phyloP scores from a whole-genome alignment of 106 monocot genomes.

The Dioscorea zingiberensis region DNA sequence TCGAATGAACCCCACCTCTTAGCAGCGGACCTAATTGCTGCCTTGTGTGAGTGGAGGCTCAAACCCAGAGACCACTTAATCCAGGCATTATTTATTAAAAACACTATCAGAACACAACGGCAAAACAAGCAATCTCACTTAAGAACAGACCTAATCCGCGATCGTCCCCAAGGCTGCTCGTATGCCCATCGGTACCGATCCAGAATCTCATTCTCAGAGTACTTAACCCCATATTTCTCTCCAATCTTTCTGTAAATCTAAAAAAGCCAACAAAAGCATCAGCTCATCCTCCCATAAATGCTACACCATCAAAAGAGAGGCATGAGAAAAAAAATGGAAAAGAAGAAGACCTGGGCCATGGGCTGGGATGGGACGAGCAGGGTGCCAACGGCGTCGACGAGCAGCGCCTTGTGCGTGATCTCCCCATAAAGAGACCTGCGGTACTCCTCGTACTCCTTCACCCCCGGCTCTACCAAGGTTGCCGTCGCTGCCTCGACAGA shows the following conservation, averaged over 20 bases:
- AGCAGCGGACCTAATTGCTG: no score
- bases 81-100: no score
- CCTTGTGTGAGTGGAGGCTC: no score
- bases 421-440: slow-evolving; percentile 72
- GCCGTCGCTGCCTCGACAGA: slow-evolving; percentile 1
- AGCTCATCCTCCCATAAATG: not conserved
- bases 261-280: not conserved
- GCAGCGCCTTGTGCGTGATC: slow-evolving; percentile 85
- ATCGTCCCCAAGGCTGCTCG: slow-evolving; percentile 89
- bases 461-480: slow-evolving; percentile 28
- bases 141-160: slow-evolving; percentile 60
- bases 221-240: slow-evolving; percentile 89
- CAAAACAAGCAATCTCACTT: no score
- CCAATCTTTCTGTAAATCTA: slow-evolving; percentile 84
- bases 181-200: slow-evolving; percentile 86
- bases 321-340: not conserved
- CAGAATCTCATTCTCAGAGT: slow-evolving; percentile 90
- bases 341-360: slow-evolving; percentile 61
- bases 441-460: slow-evolving; percentile 74
- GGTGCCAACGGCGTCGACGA: slow-evolving; percentile 95
- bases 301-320: not conserved
- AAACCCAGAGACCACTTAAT: no score
- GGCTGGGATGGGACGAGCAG: slow-evolving; percentile 82
- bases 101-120: no score
- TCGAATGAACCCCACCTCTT: no score